Conservation (phyloP, 495 filamentous ascomycete species). For the Hapsidospora chrysogenum region DNA sequence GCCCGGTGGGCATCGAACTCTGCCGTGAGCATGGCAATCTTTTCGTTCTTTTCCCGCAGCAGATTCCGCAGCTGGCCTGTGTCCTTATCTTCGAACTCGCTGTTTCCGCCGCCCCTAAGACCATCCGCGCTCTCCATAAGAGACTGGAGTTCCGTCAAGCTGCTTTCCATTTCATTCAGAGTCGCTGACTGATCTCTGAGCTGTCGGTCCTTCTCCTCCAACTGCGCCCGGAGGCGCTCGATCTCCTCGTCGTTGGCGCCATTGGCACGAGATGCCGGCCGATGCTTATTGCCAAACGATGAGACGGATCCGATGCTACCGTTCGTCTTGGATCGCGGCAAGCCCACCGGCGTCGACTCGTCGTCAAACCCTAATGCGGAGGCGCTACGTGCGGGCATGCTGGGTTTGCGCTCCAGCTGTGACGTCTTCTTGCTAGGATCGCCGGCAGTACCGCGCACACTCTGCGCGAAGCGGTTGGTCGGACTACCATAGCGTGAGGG, state of each 20-base stretch:
- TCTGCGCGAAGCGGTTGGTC: constrained; percentile 47
- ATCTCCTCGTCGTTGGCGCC: constrained; percentile 45
- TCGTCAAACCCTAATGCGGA: constrained; percentile 37
- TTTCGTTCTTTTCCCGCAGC: constrained; percentile 90
- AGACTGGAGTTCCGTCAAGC: constrained; percentile 55
- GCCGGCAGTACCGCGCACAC: constrained; percentile 38
- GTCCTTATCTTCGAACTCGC: constrained; percentile 64
- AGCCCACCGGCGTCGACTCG: constrained; percentile 40
- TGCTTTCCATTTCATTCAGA: constrained; percentile 72
- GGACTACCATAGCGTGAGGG: constrained; percentile 45
- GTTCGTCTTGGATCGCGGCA: constrained; percentile 34
- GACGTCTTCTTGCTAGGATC: constrained; percentile 36
- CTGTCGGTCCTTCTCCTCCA: constrained; percentile 74
- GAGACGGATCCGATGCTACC: constrained; percentile 27
- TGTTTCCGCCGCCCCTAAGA: constrained; percentile 15
- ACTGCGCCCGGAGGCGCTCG: constrained; percentile 43
- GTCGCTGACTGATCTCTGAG: constrained; percentile 71
- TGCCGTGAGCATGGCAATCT: constrained; percentile 75
- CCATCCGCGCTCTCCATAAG: constrained; percentile 39
- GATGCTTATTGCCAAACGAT: constrained; percentile 27
- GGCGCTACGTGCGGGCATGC: constrained; percentile 34
- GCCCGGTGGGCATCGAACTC: constrained; percentile 94
- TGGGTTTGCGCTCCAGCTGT: constrained; percentile 28
- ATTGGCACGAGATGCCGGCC: constrained; percentile 30
- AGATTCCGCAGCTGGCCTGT: constrained; percentile 59